Percentiles rank a stretch among this genome's conserved stretches.
Evolutionary conservation across 345 rosid genomes (phyloP).

Genomic region (Hibiscus tridactylites): DNA sequence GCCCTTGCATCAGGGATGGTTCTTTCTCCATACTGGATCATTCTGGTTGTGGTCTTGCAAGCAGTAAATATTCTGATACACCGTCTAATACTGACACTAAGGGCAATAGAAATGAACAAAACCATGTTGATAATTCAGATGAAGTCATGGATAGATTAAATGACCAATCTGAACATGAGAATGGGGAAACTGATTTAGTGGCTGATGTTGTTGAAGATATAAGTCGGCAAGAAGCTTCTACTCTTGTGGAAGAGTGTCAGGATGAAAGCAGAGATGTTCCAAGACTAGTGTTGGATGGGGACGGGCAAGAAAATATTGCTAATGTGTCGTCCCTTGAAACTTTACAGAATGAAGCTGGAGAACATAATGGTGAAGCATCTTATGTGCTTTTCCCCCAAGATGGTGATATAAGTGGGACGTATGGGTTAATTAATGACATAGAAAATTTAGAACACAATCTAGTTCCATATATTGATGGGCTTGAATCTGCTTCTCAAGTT

Average conservation of each 20-base stretch:
- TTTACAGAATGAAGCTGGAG: slow-evolving; percentile 22
- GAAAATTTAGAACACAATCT: slow-evolving; percentile 26
- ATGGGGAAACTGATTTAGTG: slow-evolving; percentile 26
- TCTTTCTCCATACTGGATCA: slow-evolving; percentile 68
- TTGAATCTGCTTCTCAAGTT: slow-evolving; percentile 25
- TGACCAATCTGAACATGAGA: slow-evolving; percentile 26
- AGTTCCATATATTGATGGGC: slow-evolving; percentile 20
- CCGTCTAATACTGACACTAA: slow-evolving; percentile 46
- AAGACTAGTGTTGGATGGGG: slow-evolving; percentile 25
- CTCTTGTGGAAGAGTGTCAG: slow-evolving; percentile 34
- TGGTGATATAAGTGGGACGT: slow-evolving; percentile 20
- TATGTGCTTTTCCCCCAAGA: slow-evolving; percentile 23
- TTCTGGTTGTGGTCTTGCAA: slow-evolving; percentile 40
- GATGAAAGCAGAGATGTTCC: slow-evolving; percentile 31
- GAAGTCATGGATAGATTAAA: slow-evolving; percentile 23
- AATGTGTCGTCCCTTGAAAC: slow-evolving; percentile 21
- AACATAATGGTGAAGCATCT: slow-evolving; percentile 13
- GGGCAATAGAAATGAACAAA: slow-evolving; percentile 35
- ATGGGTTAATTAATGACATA: slow-evolving; percentile 12
- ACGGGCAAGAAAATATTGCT: slow-evolving; percentile 18
- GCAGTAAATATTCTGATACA: slow-evolving; percentile 53
- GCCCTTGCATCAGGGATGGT: slow-evolving; percentile 54
- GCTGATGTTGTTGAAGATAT: slow-evolving; percentile 21
- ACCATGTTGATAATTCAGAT: slow-evolving; percentile 24
- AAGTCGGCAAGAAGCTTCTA: slow-evolving; percentile 33